phyloP scores from a whole-genome alignment of 108 stramenopile species.

The Pseudonitzschia delicatissima region DNA sequence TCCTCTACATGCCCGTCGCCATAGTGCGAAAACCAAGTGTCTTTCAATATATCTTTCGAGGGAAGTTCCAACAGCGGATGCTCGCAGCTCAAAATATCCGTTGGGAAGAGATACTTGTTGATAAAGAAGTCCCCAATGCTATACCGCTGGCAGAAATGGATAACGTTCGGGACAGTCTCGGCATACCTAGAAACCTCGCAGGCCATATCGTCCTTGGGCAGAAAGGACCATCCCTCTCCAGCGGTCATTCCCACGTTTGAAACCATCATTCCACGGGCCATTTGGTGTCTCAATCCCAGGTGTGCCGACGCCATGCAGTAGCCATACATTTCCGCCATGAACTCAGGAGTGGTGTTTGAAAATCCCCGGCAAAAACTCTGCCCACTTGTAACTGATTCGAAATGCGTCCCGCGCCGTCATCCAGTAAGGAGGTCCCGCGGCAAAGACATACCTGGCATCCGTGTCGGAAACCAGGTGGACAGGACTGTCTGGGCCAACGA shows the following conservation, averaged over 20 bases:
- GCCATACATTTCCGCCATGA: constrained; percentile 57
- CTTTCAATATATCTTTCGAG: constrained; percentile 30
- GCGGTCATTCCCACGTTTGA: constrained; percentile 37
- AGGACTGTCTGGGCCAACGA: not conserved
- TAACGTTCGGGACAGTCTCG: constrained; percentile 38
- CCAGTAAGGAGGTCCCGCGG: constrained; percentile 93
- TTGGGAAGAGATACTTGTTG: constrained; percentile 60
- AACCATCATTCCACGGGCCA: constrained; percentile 79
- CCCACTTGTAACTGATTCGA: constrained; percentile 75
- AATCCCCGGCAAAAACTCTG: constrained; percentile 35
- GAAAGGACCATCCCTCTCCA: constrained; percentile 81
- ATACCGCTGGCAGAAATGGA: constrained; percentile 86
- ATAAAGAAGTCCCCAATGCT: constrained; percentile 61
- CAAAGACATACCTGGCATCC: constrained; percentile 58
- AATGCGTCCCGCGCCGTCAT: constrained; percentile 79
- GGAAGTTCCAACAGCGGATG: constrained; percentile 61
- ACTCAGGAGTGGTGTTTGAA: constrained; percentile 39
- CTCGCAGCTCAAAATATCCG: constrained; percentile 67
- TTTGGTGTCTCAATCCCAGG: constrained; percentile 64
- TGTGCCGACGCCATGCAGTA: constrained; percentile 87
- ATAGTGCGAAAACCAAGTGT: constrained; percentile 23
- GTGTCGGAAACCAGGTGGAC: constrained; percentile 34
- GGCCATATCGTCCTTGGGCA: constrained; percentile 18
- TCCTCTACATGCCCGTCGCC: constrained; percentile 5
- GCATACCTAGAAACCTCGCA: constrained; percentile 20